phyloP scores from a whole-genome alignment of 768 basidiomycete species.

The Russula vinacea region DNA sequence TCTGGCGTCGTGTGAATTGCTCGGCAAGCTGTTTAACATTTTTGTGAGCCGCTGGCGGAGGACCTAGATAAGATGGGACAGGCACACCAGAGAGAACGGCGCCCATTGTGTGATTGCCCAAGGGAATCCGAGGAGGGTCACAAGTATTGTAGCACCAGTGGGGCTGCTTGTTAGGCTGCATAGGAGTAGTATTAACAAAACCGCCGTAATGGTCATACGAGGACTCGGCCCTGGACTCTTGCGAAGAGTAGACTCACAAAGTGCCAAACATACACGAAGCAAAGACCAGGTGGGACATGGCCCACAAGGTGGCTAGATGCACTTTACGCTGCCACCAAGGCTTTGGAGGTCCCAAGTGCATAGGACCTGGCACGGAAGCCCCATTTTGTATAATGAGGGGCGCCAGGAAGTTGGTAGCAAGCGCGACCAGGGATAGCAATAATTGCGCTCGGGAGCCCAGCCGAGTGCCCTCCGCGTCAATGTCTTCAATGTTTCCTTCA shows the following conservation, averaged over 20 bases:
- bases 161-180: constrained; percentile 70
- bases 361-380: constrained; percentile 4
- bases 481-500: constrained; percentile 35
- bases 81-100: constrained; percentile 79
- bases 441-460: constrained; percentile 84
- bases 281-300: constrained; percentile 70
- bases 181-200: neutral
- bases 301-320: constrained; percentile 73
- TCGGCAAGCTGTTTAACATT: constrained; percentile 56
- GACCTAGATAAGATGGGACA: neutral
- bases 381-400: constrained; percentile 53
- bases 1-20: constrained; percentile 71
- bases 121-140: constrained; percentile 81
- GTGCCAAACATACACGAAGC: constrained; percentile 76
- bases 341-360: constrained; percentile 9
- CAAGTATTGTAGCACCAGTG: constrained; percentile 65
- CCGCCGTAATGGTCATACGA: neutral
- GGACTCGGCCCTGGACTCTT: neutral
- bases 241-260: constrained; percentile 54
- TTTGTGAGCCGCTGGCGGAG: neutral
- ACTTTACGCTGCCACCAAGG: constrained; percentile 41
- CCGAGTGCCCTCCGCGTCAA: constrained; percentile 69
- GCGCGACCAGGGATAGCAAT: constrained; percentile 65
- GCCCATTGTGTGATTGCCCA: constrained; percentile 94
- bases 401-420: constrained; percentile 63